phyloP scores from a whole-genome alignment of 176 grass and related monocot genomes.

The Coix lacrymajobi region DNA sequence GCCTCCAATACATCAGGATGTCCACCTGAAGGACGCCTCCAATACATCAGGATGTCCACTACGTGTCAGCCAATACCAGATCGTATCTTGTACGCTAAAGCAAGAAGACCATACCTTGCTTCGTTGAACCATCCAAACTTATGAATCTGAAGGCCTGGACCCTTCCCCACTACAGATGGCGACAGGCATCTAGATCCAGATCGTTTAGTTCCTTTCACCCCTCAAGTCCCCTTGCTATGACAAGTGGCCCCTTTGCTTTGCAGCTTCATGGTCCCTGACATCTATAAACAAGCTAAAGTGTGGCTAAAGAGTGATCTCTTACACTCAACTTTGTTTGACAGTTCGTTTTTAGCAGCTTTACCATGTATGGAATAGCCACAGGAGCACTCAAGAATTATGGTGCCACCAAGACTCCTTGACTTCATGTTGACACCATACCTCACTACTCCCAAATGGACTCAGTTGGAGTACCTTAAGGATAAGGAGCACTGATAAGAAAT shows the following conservation, averaged over 20 bases:
- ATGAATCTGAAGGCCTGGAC: neutral
- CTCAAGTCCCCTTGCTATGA: neutral
- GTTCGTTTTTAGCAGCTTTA: neutral
- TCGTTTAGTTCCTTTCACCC: neutral
- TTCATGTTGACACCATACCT: neutral
- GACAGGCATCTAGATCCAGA: neutral
- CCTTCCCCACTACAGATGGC: neutral
- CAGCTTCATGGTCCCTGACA: neutral
- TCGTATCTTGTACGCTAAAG: neutral
- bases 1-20: neutral
- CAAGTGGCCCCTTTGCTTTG: neutral
- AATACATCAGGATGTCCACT: neutral
- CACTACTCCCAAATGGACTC: neutral
- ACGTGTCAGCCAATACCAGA: neutral
- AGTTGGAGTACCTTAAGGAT: neutral
- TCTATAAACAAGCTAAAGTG: conserved; percentile 5
- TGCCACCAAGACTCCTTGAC: neutral
- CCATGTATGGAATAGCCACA: neutral
- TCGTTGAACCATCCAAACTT: neutral
- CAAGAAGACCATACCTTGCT: neutral
- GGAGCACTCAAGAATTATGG: neutral
- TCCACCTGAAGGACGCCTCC: neutral
- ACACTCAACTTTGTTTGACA: neutral
- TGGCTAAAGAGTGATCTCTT: neutral
- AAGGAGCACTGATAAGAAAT: neutral